Base-by-base conservation (phyloP, 2,329 filamentous ascomycete genomes). In the Helminthosporium solani region DNA sequence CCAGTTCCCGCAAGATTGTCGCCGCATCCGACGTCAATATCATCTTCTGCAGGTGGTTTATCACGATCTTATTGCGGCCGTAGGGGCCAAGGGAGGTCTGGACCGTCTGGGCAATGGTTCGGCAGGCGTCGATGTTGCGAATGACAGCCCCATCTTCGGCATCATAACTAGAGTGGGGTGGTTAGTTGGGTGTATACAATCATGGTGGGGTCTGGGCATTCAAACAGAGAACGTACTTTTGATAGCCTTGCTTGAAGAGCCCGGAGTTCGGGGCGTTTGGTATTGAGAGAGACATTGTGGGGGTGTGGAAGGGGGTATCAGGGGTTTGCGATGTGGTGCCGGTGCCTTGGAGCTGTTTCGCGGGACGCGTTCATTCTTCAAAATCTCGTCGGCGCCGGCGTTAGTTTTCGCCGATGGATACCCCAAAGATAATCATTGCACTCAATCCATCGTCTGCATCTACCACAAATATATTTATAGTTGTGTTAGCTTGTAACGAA, bases 41-140 rank as follows among this genome's bases (percentile, higher is more conserved):
- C 94, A 99, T 96, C 81, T 99, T 99, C 74, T 96, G 90, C 54
- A 99, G 81, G 77, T 99, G 95, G 80, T 99, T 99, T 80, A 99
- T 97, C 77, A 99, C 90, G 69, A 99, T 91, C 79, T 99, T 99
- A 81, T 99, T 99, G 74, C 94, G 88, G 67, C 94, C 94, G 75
- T 96, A 96, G 50, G 94, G 94, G 42, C 94, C 95, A 28, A 99
- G 82, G 36, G 94, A 97, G 46, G 94, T 97, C 78, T 96, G 90
- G 40, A 99, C 94, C 42, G 94, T 99, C 64, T 88, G 88, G 48
- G 94, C 85, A 73, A 99, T 97, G 58, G 94, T 89, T 57, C 91
- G 84, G 78, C 94, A 99, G 70, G 95, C 94, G 70, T 99, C 95
- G 75, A 99, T 97, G 75, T 99, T 99, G 69, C 94, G 90, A 57